Conservation (phyloP, 139 green algal genomes). For the Pleodorina starrii region DNA sequence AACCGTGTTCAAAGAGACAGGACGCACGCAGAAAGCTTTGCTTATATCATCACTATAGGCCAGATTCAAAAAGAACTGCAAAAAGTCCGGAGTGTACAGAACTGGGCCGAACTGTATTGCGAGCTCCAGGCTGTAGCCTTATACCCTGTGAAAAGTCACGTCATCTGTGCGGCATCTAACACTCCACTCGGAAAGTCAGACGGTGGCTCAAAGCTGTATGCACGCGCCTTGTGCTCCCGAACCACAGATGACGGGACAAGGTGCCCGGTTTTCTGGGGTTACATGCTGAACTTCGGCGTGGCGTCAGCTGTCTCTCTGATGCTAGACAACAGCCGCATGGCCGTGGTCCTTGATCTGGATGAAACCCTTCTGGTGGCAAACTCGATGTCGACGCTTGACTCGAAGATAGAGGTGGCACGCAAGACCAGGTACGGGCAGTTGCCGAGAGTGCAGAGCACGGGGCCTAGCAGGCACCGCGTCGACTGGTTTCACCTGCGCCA, state of each 20-base stretch:
- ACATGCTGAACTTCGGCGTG: slow-evolving; percentile 60
- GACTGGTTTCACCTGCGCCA: too few species aligned
- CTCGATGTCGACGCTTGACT: slow-evolving; percentile 63
- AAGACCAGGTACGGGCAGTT: slow-evolving; percentile 40
- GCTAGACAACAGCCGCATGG: slow-evolving; percentile 74
- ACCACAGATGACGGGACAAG: slow-evolving; percentile 56
- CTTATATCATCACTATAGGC: not conserved
- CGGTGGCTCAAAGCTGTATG: not conserved
- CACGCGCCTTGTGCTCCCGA: not conserved
- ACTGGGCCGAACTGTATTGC: too few species aligned
- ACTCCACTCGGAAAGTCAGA: too few species aligned
- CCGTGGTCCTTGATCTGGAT: slow-evolving; percentile 90
- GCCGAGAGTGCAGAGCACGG: too few species aligned
- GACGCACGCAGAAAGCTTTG: not conserved
- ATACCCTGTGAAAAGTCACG: too few species aligned
- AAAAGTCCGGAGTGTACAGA: too few species aligned
- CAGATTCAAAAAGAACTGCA: too few species aligned
- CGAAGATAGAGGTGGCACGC: slow-evolving; percentile 38
- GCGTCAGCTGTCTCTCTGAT: slow-evolving; percentile 57
- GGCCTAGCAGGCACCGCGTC: too few species aligned
- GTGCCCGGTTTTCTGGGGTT: slow-evolving; percentile 75
- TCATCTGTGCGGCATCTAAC: too few species aligned
- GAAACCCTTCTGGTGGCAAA: slow-evolving; percentile 89
- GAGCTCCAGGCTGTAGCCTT: too few species aligned
- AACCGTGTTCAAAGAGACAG: not conserved